These are phyloP conservation scores for Entelexis paramagnoliae DNA, from an alignment of 1,139 yeast species.

Conservation along the genomic window DNA sequence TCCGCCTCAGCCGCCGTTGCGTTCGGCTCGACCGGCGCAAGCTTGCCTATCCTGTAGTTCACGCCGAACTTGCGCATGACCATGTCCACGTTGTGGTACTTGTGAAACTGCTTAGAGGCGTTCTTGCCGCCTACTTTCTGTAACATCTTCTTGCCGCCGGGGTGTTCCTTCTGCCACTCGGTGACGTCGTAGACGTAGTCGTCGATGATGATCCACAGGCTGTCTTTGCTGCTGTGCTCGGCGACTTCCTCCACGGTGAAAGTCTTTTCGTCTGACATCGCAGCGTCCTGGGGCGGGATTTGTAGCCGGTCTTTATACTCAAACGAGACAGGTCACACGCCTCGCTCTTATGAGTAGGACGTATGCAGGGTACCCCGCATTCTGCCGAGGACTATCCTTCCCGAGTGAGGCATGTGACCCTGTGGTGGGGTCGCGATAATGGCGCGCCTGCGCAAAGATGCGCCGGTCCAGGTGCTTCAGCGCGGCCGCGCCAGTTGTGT, in stretches of 20 bases:
- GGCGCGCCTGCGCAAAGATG: not conserved
- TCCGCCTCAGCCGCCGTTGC: conserved; percentile 18
- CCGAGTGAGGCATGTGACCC: conserved; percentile 1
- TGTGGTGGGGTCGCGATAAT: conserved; percentile 6
- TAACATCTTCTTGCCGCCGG: conserved; percentile 76
- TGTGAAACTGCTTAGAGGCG: conserved; percentile 67
- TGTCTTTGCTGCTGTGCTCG: conserved; percentile 64
- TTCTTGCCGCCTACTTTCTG: conserved; percentile 79
- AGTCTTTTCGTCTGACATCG: conserved; percentile 14
- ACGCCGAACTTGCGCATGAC: conserved; percentile 35
- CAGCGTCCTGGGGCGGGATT: not conserved
- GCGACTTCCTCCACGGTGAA: conserved; percentile 48
- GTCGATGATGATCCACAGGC: conserved; percentile 79
- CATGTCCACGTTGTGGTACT: conserved; percentile 36
- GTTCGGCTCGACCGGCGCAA: conserved; percentile 23
- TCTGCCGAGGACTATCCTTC: conserved; percentile 5
- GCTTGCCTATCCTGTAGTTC: conserved; percentile 34
- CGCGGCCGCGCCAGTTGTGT: too few species aligned
- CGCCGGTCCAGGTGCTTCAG: not conserved
- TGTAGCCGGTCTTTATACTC: not conserved
- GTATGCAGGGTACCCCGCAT: conserved; percentile 9
- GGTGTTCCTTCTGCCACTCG: conserved; percentile 79
- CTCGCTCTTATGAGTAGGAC: not conserved
- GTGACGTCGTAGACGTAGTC: conserved; percentile 82
- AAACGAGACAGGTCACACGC: not conserved